A percentile compares a stretch with the other conserved stretches of the same genome.
These are phyloP conservation scores for Lathyrus aphaca DNA, from an alignment of 306 rosid species.

Conservation along the genomic window DNA sequence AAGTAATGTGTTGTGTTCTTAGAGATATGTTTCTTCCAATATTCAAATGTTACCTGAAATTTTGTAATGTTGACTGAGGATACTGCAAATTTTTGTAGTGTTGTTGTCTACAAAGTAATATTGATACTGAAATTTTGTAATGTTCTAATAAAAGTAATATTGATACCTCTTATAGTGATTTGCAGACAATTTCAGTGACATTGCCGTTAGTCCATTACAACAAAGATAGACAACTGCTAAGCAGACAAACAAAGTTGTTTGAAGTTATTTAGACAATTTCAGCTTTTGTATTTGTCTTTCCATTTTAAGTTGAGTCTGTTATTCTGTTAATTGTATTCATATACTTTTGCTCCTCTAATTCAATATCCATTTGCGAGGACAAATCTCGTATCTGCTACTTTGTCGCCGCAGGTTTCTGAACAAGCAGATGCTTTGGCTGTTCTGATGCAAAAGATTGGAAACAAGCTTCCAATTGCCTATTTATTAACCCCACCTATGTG, in stretches of 20 bases:
- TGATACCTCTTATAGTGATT: not conserved
- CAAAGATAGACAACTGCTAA: not conserved
- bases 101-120: not conserved
- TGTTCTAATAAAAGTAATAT: slow-evolving; percentile 33
- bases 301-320: not conserved
- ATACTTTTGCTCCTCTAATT: not conserved
- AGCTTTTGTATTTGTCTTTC: not conserved
- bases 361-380: not conserved
- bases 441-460: too few species aligned
- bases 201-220: not conserved
- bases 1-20: slow-evolving; percentile 28
- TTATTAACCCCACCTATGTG: too few species aligned
- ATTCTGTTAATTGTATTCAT: not conserved
- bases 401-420: not conserved
- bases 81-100: slow-evolving; percentile 37
- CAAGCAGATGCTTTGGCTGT: not conserved
- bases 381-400: not conserved
- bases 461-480: too few species aligned
- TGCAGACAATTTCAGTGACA: slow-evolving; percentile 11
- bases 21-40: slow-evolving; percentile 34
- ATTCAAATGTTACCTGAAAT: slow-evolving; percentile 27
- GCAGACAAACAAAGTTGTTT: not conserved
- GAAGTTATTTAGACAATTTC: not conserved
- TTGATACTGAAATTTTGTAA: too few species aligned
- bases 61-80: slow-evolving; percentile 24